Evolutionary conservation across 768 basidiomycete genomes (phyloP), one percentile per base, ranked within the genome.

Genomic region (Tylopilus balloui): DNA sequence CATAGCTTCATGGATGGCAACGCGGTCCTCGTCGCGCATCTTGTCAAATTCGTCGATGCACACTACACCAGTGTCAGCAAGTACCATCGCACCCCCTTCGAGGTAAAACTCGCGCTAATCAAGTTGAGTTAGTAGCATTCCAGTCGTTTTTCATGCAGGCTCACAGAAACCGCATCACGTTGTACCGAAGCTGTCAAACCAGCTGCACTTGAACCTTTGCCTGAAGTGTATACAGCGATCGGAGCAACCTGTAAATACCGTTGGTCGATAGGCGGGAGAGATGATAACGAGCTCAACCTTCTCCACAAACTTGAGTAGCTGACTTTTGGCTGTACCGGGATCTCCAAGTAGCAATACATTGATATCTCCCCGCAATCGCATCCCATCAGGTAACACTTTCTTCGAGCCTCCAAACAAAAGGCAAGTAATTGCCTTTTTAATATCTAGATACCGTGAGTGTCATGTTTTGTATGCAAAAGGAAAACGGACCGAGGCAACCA

Each of bases 11-110:
- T 98, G 96, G 51, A 98, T 98, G 0, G 96, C 96, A 5, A 98
- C 96, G 47, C 96, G 84, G 66, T 99, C 96, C 69, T 98, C 95
- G 58, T 99, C 96, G 32, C 95, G 78, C 96, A 99, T 99, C 74
- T 99, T 99, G 72, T 99, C 96, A 60, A 99, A 99, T 67, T 99
- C 96, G 60, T 99, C 96, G 62, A 99, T 99, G 63, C 96, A 98
- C 32, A 98, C 96, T 13, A 99, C 94, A 24, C 96, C 96, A 12
- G 90, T 90, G 65, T 99, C 96, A 1, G 96, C 96, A 31, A 98
- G 81, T 6, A 99, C 96, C 96, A 99, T 98, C 2, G 96, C 96
- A 20, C 96, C 96, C 8, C 96, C 96, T 74, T 99, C 96, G 6
- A 99, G 79, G 70, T 96, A 98, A 69, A 99, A 98, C 67, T 99